phyloP scores from a whole-genome alignment of 129 eudicot genomes.

The Oenanthe sinensis region DNA sequence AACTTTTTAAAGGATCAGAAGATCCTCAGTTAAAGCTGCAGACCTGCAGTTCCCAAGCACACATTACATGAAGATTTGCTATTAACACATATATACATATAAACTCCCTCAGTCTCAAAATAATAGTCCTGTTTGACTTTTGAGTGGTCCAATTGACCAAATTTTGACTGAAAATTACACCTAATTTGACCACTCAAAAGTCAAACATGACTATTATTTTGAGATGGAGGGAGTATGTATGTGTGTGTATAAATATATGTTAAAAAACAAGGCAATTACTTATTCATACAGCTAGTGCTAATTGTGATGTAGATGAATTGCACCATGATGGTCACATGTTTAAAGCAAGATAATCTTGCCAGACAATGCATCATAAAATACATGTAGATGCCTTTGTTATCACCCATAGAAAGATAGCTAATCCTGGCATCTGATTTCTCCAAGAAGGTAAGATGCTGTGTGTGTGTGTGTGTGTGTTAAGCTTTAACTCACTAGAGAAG shows the following conservation, averaged over 20 bases:
- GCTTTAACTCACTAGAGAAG: background rate
- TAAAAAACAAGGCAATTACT: background rate
- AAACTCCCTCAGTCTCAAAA: too few relatives aligned
- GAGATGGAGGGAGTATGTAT: too few relatives aligned
- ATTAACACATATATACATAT: background rate
- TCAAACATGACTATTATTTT: too few relatives aligned
- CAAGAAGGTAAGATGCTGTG: background rate
- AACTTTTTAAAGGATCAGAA: background rate
- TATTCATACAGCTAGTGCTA: background rate
- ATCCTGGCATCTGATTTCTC: background rate
- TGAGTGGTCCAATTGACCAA: too few relatives aligned
- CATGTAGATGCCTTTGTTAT: background rate
- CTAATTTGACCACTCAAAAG: too few relatives aligned
- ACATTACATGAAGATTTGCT: background rate
- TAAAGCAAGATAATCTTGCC: background rate
- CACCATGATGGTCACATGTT: background rate
- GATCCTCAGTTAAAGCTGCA: background rate
- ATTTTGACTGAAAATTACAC: too few relatives aligned
- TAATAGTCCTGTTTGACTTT: too few relatives aligned
- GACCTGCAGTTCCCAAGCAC: background rate
- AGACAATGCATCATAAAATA: background rate
- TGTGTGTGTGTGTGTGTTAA: too few relatives aligned
- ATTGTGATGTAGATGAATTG: background rate
- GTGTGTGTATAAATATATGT: background rate
- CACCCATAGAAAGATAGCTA: background rate